Conservation (phyloP, 495 filamentous ascomycete species). For the Neurospora africana region DNA sequence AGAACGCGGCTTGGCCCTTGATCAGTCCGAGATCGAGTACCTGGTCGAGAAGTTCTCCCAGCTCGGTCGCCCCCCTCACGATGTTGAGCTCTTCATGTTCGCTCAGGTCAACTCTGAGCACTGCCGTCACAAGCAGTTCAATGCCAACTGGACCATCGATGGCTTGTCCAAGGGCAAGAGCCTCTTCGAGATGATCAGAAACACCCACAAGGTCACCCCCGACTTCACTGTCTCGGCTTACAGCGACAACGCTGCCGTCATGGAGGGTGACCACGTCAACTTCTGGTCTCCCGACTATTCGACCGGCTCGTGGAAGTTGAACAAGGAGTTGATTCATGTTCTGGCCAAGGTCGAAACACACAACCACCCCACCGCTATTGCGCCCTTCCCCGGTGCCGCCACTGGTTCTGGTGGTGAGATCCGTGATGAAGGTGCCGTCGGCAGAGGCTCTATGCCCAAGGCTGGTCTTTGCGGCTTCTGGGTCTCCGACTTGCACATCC, state of each 20-base stretch:
- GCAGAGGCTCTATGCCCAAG: constrained; percentile 84
- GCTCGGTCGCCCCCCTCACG: constrained; percentile 64
- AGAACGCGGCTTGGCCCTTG: constrained; percentile 71
- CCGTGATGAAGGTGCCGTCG: constrained; percentile 87
- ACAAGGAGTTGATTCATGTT: constrained; percentile 80
- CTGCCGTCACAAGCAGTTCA: constrained; percentile 75
- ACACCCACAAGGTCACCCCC: constrained; percentile 74
- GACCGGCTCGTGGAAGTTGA: constrained; percentile 79
- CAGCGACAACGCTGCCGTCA: constrained; percentile 91
- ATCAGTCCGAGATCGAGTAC: constrained; percentile 87
- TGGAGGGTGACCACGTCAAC: constrained; percentile 61
- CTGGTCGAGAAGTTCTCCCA: constrained; percentile 72
- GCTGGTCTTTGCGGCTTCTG: constrained; percentile 87
- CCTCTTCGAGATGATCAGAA: constrained; percentile 90
- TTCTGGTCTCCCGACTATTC: constrained; percentile 78
- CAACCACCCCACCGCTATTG: constrained; percentile 95
- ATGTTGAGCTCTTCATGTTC: constrained; percentile 98
- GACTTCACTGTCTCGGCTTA: constrained; percentile 84
- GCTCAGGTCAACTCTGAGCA: constrained; percentile 90
- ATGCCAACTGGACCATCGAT: constrained; percentile 96
- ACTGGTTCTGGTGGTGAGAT: constrained; percentile 95
- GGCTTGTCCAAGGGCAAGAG: constrained; percentile 64
- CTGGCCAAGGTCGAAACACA: constrained; percentile 96
- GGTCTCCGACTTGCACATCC: constrained; percentile 87
- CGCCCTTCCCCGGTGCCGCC: constrained; percentile 72